phyloP scores from a whole-genome alignment of 1,284 basidiomycete genomes.

The Cryptococcus amylolentus region DNA sequence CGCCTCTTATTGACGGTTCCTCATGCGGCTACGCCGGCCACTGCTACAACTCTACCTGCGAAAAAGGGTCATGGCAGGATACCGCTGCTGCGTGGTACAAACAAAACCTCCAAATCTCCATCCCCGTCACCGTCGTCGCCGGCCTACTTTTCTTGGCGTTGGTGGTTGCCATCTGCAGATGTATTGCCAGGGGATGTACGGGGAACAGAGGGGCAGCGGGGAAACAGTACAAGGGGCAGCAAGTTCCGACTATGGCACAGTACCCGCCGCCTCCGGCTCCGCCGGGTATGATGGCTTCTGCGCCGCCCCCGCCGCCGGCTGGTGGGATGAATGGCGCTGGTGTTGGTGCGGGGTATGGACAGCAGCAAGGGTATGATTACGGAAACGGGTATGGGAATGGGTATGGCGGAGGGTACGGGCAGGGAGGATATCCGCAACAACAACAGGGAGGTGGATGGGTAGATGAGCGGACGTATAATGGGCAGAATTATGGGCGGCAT shows the following conservation, averaged over 20 bases:
- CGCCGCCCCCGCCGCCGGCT: background rate
- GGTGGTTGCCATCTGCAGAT: conserved; percentile 38
- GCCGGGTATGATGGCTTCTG: background rate
- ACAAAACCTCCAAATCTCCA: conserved; percentile 72
- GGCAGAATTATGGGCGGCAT: conserved; percentile 31
- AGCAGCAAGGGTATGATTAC: background rate
- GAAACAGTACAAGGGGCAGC: background rate
- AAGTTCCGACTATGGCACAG: background rate
- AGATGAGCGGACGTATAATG: conserved; percentile 41
- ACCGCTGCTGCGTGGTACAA: conserved; percentile 67
- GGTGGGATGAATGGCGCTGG: background rate
- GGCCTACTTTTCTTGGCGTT: conserved; percentile 57
- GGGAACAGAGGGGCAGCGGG: background rate
- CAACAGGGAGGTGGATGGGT: conserved; percentile 27
- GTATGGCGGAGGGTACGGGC: conserved; percentile 1
- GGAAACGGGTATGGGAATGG: conserved; percentile 2
- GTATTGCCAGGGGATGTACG: conserved; percentile 30
- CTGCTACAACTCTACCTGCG: conserved; percentile 65
- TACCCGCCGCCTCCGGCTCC: background rate
- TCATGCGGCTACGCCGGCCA: conserved; percentile 76
- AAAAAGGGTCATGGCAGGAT: conserved; percentile 61
- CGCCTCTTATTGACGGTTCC: conserved; percentile 76
- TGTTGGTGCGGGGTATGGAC: conserved; percentile 6
- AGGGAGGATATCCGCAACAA: background rate
- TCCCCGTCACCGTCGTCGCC: conserved; percentile 72